phyloP scores from a whole-genome alignment of 176 grass and related monocot species.

The Melocanna baccifera region DNA sequence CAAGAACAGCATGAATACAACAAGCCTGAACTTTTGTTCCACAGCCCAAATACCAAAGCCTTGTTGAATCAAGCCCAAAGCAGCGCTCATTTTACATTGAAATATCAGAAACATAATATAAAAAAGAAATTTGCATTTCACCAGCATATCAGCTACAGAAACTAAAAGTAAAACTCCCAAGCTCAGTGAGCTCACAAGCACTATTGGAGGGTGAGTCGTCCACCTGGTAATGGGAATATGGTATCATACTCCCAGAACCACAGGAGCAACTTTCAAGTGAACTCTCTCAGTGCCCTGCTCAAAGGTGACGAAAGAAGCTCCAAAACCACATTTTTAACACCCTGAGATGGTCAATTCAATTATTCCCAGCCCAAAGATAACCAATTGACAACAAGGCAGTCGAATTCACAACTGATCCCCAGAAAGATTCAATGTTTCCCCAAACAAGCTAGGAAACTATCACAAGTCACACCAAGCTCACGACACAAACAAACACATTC shows the following conservation, averaged over 20 bases:
- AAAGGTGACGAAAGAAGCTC: not conserved
- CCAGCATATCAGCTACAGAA: not conserved
- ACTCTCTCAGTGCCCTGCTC: not conserved
- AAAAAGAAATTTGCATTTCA: conserved; percentile 1
- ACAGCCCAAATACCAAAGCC: not conserved
- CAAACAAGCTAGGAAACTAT: not conserved
- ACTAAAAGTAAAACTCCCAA: not conserved
- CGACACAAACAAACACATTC: not conserved
- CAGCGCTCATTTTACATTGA: not conserved
- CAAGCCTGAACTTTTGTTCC: not conserved
- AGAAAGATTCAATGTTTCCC: not conserved
- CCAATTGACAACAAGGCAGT: not conserved
- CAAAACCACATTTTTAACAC: not conserved
- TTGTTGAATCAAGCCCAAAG: not conserved
- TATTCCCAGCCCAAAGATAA: not conserved
- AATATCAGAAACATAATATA: not conserved
- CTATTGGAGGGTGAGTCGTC: not conserved
- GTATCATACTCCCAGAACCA: not conserved
- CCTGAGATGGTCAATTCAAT: not conserved
- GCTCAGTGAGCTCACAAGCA: not conserved
- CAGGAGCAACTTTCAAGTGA: not conserved
- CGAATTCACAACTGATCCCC: not conserved
- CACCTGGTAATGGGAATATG: not conserved
- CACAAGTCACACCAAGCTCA: not conserved
- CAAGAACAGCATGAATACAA: not conserved